Conservation (phyloP, 2,329 filamentous ascomycete species). For the Teratosphaeria pseudoeucalypti region DNA sequence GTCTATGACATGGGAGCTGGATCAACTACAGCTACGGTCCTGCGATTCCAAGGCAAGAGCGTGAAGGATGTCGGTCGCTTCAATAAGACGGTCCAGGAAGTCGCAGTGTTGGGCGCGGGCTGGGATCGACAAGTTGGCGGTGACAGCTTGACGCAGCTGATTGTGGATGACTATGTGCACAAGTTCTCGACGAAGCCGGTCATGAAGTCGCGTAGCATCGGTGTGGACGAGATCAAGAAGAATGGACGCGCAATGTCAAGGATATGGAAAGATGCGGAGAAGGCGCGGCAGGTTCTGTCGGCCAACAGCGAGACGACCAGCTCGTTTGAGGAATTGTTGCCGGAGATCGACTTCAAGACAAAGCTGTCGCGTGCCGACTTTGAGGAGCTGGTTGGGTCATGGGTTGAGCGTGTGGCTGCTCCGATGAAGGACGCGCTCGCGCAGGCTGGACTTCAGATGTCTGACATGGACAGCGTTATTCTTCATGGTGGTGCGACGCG, state of each 20-base stretch:
- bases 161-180: constrained; percentile 78
- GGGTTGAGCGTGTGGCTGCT: constrained; percentile 56
- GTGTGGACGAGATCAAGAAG: constrained; percentile 51
- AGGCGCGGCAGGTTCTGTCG: constrained; percentile 77
- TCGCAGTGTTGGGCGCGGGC: constrained; percentile 74
- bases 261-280: constrained; percentile 86
- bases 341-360: constrained; percentile 89
- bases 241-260: constrained; percentile 82
- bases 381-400: constrained; percentile 61
- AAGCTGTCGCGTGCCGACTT: constrained; percentile 73
- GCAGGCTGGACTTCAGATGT: constrained; percentile 59
- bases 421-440: constrained; percentile 67
- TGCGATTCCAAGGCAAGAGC: constrained; percentile 78
- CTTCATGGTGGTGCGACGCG: constrained; percentile 83
- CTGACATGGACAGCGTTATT: constrained; percentile 79
- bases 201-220: constrained; percentile 55
- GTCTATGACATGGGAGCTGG: constrained; percentile 98
- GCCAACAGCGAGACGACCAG: constrained; percentile 75
- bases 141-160: constrained; percentile 76
- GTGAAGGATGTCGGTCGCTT: constrained; percentile 87
- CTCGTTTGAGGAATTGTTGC: constrained; percentile 80
- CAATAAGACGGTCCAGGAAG: constrained; percentile 95
- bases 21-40: constrained; percentile 77
- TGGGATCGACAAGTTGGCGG: constrained; percentile 89
- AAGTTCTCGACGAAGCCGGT: constrained; percentile 59